Percentiles rank a stretch among this genome's conserved stretches.
These are phyloP conservation scores for Chlamydomonas applanata DNA, from an alignment of 139 green algal species.

Conservation along the genomic window DNA sequence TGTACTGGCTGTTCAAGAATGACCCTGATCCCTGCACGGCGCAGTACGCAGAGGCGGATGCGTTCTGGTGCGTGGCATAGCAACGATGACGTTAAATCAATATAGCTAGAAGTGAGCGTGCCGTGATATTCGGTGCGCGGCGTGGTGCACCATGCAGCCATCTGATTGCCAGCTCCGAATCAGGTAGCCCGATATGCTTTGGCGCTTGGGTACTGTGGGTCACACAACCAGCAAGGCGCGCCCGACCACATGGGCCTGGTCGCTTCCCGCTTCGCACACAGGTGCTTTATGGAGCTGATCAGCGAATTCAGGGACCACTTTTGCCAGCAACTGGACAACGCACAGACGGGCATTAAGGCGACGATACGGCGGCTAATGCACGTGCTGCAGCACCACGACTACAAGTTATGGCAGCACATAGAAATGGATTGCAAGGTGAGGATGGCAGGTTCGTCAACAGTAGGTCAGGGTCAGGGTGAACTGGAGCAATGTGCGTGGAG, in stretches of 20 bases:
- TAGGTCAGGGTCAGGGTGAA: too few species aligned
- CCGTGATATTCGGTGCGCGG: too few species aligned
- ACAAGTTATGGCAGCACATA: conserved; percentile 42
- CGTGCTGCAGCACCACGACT: conserved; percentile 53
- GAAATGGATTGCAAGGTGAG: conserved; percentile 38
- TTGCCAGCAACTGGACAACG: conserved; percentile 93
- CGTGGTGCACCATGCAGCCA: too few species aligned
- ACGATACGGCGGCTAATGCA: conserved; percentile 71
- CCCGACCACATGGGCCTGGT: too few species aligned
- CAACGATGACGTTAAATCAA: too few species aligned
- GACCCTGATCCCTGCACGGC: conserved; percentile 25
- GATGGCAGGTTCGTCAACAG: too few species aligned
- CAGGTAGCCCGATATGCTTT: too few species aligned
- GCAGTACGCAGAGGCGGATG: conserved; percentile 83
- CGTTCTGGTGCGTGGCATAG: conserved; percentile 91
- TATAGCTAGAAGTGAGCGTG: too few species aligned
- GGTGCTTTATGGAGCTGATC: conserved; percentile 45
- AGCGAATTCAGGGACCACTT: conserved; percentile 84
- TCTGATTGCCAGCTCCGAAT: too few species aligned
- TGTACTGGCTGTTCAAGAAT: conserved; percentile 89
- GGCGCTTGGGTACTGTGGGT: too few species aligned
- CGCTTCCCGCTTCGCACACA: neutral
- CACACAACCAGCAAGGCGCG: too few species aligned
- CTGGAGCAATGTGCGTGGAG: too few species aligned
- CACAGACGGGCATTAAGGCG: conserved; percentile 76